Conservation (phyloP, 768 basidiomycete genomes). For the Lactarius pseudohatsudake region DNA sequence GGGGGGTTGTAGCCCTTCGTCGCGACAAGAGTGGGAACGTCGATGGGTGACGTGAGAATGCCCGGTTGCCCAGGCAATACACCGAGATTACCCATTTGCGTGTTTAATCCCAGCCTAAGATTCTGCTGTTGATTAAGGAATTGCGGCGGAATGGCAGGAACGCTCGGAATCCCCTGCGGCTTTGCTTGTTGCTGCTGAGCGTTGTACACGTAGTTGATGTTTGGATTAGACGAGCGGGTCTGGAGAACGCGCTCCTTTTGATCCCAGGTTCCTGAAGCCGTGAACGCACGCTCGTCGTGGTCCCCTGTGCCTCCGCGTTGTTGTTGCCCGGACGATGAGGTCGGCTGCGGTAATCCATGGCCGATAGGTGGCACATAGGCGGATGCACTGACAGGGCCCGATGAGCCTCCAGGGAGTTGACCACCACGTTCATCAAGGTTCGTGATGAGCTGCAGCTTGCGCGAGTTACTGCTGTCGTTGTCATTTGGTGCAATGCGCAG, state of each 20-base stretch:
- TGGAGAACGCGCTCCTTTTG: conserved; percentile 60
- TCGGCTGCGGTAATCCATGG: conserved; percentile 41
- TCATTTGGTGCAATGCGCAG: conserved; percentile 43
- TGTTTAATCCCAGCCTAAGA: conserved; percentile 25
- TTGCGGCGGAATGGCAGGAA: conserved; percentile 72
- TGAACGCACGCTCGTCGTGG: conserved; percentile 39
- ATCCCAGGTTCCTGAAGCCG: conserved; percentile 55
- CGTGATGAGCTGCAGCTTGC: conserved; percentile 56
- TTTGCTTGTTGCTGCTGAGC: conserved; percentile 36
- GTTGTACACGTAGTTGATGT: conserved; percentile 57
- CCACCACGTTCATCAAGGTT: conserved; percentile 69
- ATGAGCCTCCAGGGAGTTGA: conserved; percentile 40
- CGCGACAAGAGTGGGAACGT: conserved; percentile 81
- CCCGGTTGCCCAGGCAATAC: conserved; percentile 37
- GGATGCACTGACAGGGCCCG: conserved; percentile 51
- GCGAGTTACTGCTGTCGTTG: conserved; percentile 39
- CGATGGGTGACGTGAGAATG: conserved; percentile 67
- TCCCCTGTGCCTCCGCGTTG: conserved; percentile 33
- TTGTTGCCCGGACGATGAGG: conserved; percentile 19
- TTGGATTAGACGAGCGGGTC: conserved; percentile 65
- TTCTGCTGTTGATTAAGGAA: conserved; percentile 55
- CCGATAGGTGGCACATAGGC: conserved; percentile 47
- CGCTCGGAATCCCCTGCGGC: conserved; percentile 52
- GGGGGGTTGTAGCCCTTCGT: conserved; percentile 90
- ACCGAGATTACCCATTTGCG: conserved; percentile 42